Percentiles rank a stretch among this genome's conserved stretches.
phyloP scores from a whole-genome alignment of 2,329 filamentous ascomycete species.

The Furcasterigmium sp. region DNA sequence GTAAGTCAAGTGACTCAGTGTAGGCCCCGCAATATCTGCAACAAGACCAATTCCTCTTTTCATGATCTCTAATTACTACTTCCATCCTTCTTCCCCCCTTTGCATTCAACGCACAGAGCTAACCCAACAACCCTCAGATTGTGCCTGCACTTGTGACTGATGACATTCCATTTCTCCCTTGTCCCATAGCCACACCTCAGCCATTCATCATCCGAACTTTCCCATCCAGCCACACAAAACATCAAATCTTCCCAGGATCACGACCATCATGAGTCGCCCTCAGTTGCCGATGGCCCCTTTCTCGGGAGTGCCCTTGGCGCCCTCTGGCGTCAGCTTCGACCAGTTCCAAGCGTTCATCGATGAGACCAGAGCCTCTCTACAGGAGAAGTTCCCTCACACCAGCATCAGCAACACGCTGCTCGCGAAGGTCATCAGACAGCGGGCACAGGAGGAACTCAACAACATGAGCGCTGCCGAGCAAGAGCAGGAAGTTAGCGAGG shows the following conservation, averaged over 20 bases:
- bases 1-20: too few relatives aligned
- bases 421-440: background rate
- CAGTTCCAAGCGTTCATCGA: background rate
- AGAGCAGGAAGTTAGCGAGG: background rate
- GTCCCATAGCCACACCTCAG: too few relatives aligned
- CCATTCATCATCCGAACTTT: too few relatives aligned
- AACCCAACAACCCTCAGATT: too few relatives aligned
- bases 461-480: background rate
- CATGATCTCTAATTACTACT: too few relatives aligned
- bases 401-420: background rate
- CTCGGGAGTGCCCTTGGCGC: background rate
- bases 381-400: background rate
- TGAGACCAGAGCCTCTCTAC: background rate
- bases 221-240: too few relatives aligned
- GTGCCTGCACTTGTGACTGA: too few relatives aligned
- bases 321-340: background rate
- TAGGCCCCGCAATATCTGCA: constrained; percentile 2
- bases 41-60: background rate
- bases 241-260: too few relatives aligned
- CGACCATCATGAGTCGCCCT: background rate
- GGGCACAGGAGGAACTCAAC: background rate
- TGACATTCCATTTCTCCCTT: too few relatives aligned
- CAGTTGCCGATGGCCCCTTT: background rate
- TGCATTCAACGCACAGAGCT: too few relatives aligned
- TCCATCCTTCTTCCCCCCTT: too few relatives aligned